Evolutionary conservation across 805 yeast species (phyloP).

Genomic region (Martiniozyma abietophila): DNA sequence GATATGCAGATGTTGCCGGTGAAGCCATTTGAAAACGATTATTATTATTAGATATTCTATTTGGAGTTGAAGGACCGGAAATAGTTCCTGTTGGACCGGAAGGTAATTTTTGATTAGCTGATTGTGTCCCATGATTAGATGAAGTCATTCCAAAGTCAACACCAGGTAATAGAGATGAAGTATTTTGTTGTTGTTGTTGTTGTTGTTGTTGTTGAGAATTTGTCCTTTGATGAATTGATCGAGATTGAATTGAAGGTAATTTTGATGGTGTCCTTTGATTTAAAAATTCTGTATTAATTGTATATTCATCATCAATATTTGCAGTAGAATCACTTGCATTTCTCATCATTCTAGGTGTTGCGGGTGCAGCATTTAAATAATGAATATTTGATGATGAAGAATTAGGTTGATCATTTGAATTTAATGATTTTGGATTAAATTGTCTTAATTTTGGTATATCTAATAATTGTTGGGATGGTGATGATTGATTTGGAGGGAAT

Average conservation of each 20-base stretch:
- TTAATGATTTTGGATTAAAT: no score
- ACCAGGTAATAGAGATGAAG: slow-evolving; percentile 18
- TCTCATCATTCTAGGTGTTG: slow-evolving; percentile 63
- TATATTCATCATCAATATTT: slow-evolving; percentile 19
- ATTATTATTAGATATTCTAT: slow-evolving; percentile 2
- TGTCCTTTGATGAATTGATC: no score
- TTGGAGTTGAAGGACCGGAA: no score
- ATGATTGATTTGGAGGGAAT: no score
- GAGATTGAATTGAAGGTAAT: no score
- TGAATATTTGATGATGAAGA: no score
- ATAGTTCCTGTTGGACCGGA: no score
- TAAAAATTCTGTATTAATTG: slow-evolving; percentile 15
- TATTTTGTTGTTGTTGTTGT: slow-evolving; percentile 5
- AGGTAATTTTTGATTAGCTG: no score
- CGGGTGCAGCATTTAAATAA: slow-evolving; percentile 37
- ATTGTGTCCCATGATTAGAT: slow-evolving; percentile 7
- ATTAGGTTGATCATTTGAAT: no score
- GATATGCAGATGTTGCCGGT: background rate
- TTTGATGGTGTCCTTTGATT: slow-evolving; percentile 17
- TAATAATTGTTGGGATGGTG: no score
- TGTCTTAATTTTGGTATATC: no score
- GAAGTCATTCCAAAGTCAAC: slow-evolving; percentile 17
- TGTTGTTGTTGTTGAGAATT: slow-evolving; percentile 14
- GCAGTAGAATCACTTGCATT: slow-evolving; percentile 32
- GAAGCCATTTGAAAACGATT: background rate